phyloP scores from a whole-genome alignment of 768 basidiomycete species.

The Aureoboletus auriporus region DNA sequence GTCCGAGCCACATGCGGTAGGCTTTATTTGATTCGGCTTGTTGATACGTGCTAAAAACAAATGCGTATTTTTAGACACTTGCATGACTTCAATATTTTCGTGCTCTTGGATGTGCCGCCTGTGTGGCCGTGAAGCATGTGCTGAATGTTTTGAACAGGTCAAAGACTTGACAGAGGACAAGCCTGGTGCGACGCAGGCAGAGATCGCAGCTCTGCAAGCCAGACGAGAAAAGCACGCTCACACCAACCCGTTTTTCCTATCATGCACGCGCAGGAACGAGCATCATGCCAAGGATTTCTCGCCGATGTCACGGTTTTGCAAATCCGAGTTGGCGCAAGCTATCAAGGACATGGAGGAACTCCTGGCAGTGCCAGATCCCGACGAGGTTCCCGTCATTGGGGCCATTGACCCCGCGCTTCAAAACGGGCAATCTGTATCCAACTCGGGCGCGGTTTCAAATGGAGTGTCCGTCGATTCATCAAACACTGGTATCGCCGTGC shows the following conservation, averaged over 20 bases:
- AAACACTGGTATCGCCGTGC: not conserved
- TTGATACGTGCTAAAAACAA: slow-evolving; percentile 8
- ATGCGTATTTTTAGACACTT: slow-evolving; percentile 61
- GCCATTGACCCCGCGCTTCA: slow-evolving; percentile 30
- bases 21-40: slow-evolving; percentile 21
- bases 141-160: slow-evolving; percentile 75
- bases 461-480: slow-evolving; percentile 10
- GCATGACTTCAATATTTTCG: slow-evolving; percentile 90
- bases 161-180: slow-evolving; percentile 56
- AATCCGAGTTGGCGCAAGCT: slow-evolving; percentile 56
- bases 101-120: slow-evolving; percentile 87
- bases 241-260: slow-evolving; percentile 69
- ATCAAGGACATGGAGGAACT: slow-evolving; percentile 68
- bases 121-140: slow-evolving; percentile 88
- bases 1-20: slow-evolving; percentile 83
- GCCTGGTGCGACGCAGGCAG: slow-evolving; percentile 42
- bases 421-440: slow-evolving; percentile 7
- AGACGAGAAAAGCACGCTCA: slow-evolving; percentile 59
- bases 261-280: slow-evolving; percentile 67
- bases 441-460: slow-evolving; percentile 2
- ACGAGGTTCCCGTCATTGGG: slow-evolving; percentile 19
- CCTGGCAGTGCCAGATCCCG: slow-evolving; percentile 31
- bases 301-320: slow-evolving; percentile 75
- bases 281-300: slow-evolving; percentile 67
- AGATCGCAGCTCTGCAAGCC: slow-evolving; percentile 46